Evolutionary conservation across 2,329 filamentous ascomycete genomes (phyloP).

Genomic region (Lithohypha guttulata): DNA sequence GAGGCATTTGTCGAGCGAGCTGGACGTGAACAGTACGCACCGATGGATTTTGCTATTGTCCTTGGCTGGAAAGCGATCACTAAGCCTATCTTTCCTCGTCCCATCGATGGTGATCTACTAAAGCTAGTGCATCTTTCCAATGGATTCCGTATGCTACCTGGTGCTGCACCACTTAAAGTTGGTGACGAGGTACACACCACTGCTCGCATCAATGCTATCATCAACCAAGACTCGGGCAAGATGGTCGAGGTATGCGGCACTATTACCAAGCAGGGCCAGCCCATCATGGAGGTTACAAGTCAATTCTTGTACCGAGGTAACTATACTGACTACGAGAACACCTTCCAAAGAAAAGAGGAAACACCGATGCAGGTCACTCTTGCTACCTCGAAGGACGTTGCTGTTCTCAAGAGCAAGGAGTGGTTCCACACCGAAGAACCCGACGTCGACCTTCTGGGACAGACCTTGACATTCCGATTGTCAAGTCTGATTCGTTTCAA

Average conservation of each 20-base stretch:
- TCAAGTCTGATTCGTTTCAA: conserved; percentile 88
- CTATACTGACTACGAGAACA: conserved; percentile 93
- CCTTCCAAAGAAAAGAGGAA: conserved; percentile 95
- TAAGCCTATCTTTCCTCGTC: conserved; percentile 95
- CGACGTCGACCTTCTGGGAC: conserved; percentile 76
- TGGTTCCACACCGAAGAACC: conserved; percentile 87
- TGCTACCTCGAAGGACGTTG: conserved; percentile 78
- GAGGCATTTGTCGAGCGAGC: conserved; percentile 95
- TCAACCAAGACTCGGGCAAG: conserved; percentile 97
- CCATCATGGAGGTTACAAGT: conserved; percentile 97
- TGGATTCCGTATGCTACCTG: conserved; percentile 94
- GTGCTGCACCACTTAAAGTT: conserved; percentile 88
- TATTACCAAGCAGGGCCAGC: conserved; percentile 68
- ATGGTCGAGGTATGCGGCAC: conserved; percentile 99
- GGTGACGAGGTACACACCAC: conserved; percentile 87
- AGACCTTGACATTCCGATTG: conserved; percentile 92
- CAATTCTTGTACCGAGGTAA: conserved; percentile 93
- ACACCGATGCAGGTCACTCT: conserved; percentile 90
- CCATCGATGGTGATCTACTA: conserved; percentile 88
- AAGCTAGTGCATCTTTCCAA: conserved; percentile 97
- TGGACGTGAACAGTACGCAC: conserved; percentile 85
- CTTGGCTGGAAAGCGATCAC: conserved; percentile 98
- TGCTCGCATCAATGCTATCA: conserved; percentile 90
- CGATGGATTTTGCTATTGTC: conserved; percentile 99
- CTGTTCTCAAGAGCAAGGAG: conserved; percentile 88